These are phyloP conservation scores for Scheffersomyces quercinus DNA, from an alignment of 1,139 yeast species.

Conservation along the genomic window DNA sequence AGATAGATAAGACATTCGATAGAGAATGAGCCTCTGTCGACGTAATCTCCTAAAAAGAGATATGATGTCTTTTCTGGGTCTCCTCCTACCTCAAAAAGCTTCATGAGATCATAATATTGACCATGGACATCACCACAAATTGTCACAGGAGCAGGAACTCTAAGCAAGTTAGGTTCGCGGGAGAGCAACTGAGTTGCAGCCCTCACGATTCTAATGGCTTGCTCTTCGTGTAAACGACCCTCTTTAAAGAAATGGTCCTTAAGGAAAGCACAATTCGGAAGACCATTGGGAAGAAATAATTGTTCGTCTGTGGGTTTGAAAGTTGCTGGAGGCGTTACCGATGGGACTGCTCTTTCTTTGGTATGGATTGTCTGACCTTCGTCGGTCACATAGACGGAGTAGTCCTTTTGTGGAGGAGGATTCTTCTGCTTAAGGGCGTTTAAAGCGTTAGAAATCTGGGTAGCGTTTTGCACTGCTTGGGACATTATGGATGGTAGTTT, in stretches of 20 bases:
- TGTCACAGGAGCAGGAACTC: conserved; percentile 90
- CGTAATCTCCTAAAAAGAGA: conserved; percentile 91
- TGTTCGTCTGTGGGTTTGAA: conserved; percentile 66
- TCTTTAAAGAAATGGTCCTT: conserved; percentile 75
- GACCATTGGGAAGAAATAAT: conserved; percentile 61
- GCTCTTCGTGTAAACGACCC: conserved; percentile 75
- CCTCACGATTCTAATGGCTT: conserved; percentile 66
- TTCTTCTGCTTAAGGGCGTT: conserved; percentile 63
- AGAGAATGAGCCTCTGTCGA: conserved; percentile 91
- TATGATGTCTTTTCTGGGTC: conserved; percentile 77
- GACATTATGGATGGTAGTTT: conserved; percentile 8
- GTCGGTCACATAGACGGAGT: conserved; percentile 60
- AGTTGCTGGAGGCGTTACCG: conserved; percentile 71
- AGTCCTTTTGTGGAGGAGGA: conserved; percentile 34
- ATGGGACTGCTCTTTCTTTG: conserved; percentile 62
- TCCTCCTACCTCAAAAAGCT: conserved; percentile 93
- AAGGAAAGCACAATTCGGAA: conserved; percentile 73
- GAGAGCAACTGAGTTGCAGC: conserved; percentile 69
- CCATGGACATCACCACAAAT: conserved; percentile 98
- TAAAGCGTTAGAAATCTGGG: conserved; percentile 74
- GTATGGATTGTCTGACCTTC: conserved; percentile 72
- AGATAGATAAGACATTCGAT: conserved; percentile 83
- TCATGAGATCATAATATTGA: conserved; percentile 87
- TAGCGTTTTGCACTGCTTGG: conserved; percentile 38
- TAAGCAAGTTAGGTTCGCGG: conserved; percentile 75